Evolutionary conservation across 805 yeast species (phyloP).

Genomic region (Yamadazyma olivae): DNA sequence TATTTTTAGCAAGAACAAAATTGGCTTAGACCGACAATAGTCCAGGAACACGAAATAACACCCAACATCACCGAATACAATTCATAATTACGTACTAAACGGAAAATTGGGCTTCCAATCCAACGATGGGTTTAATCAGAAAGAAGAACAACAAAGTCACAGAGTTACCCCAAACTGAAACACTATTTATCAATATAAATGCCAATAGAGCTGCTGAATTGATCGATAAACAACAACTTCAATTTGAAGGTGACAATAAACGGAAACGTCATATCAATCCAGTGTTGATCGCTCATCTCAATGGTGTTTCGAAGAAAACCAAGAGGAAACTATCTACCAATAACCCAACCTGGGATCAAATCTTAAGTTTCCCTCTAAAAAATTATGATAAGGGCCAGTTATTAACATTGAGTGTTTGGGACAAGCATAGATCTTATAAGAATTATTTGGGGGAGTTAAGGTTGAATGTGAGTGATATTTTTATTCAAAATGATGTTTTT

Average conservation of each 20-base stretch:
- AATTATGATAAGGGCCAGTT: conserved; percentile 25
- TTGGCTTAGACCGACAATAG: too few species aligned
- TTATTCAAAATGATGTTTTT: conserved; percentile 15
- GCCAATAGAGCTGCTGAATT: conserved; percentile 41
- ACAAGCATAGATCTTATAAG: conserved; percentile 33
- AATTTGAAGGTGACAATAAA: conserved; percentile 2
- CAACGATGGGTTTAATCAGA: background rate
- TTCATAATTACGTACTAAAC: too few species aligned
- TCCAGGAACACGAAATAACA: too few species aligned
- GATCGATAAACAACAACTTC: conserved; percentile 12
- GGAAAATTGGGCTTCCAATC: too few species aligned
- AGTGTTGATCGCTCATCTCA: conserved; percentile 32
- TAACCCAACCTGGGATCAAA: conserved; percentile 41
- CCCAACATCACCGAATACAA: too few species aligned
- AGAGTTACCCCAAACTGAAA: background rate
- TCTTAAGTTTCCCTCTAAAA: conserved; percentile 28
- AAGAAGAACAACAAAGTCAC: background rate
- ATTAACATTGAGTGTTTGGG: conserved; percentile 37
- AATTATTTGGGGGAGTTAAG: conserved; percentile 41
- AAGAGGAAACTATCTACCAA: conserved; percentile 28
- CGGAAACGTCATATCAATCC: conserved; percentile 24
- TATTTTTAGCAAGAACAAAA: too few species aligned
- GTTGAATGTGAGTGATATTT: conserved; percentile 26
- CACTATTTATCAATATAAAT: conserved; percentile 20
- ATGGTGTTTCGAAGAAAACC: conserved; percentile 26